phyloP scores from a whole-genome alignment of 495 filamentous ascomycete species.

The Thermothielavioides terrestris region DNA sequence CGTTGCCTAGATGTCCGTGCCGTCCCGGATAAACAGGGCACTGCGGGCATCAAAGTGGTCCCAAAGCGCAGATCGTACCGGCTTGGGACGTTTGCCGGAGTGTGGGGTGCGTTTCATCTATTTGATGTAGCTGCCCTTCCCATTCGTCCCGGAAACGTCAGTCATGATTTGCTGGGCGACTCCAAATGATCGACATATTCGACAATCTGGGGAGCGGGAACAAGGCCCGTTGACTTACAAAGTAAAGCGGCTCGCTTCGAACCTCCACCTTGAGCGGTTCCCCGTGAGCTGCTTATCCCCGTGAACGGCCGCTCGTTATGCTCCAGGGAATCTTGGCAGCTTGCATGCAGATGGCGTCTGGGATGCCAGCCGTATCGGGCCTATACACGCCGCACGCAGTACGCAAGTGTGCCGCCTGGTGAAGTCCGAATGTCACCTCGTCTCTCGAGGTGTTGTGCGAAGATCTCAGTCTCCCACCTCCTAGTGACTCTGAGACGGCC shows the following conservation, averaged over 20 bases:
- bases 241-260: no score
- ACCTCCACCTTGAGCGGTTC: neutral
- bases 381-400: no score
- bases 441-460: no score
- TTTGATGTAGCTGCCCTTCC: neutral
- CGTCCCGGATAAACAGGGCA: constrained; percentile 1
- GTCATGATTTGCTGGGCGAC: neutral
- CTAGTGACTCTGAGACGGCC: no score
- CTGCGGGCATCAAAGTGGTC: neutral
- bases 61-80: neutral
- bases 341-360: no score
- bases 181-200: constrained; percentile 1
- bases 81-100: neutral
- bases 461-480: no score
- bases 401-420: no score
- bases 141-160: neutral
- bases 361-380: no score
- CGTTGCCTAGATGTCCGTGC: neutral
- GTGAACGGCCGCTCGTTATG: neutral
- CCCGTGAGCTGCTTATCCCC: neutral
- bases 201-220: neutral
- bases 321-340: neutral
- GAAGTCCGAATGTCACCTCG: no score
- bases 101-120: constrained; percentile 10
- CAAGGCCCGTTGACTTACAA: neutral